phyloP scores from a whole-genome alignment of 257 asterid species.

The Vinca minor region DNA sequence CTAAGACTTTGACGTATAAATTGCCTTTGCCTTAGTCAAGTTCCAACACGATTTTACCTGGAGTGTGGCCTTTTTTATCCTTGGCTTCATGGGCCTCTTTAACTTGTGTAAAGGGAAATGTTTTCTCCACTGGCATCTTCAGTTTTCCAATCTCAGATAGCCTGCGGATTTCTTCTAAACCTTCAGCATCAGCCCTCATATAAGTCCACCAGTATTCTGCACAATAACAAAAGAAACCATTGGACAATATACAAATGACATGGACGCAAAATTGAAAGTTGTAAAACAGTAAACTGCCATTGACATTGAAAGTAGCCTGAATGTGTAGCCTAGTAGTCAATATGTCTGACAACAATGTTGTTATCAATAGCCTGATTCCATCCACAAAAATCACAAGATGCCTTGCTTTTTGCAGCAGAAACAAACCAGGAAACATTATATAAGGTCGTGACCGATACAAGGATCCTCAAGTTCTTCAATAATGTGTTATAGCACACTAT shows the following conservation, averaged over 20 bases:
- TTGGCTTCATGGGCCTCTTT: conserved; percentile 80
- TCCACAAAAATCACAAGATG: background rate
- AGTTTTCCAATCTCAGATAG: conserved; percentile 62
- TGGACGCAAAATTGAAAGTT: background rate
- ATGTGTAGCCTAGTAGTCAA: background rate
- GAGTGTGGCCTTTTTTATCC: conserved; percentile 48
- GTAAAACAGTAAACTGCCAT: background rate
- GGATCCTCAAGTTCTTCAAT: background rate
- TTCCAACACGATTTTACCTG: conserved; percentile 83
- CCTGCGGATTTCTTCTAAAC: conserved; percentile 66
- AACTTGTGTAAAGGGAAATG: conserved; percentile 54
- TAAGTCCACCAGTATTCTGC: conserved; percentile 89
- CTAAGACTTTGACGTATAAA: background rate
- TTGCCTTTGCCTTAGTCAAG: conserved; percentile 31
- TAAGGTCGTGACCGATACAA: background rate
- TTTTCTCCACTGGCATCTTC: conserved; percentile 73
- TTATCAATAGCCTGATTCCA: background rate
- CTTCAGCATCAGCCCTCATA: conserved; percentile 94
- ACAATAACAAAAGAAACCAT: conserved; percentile 9
- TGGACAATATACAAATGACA: background rate
- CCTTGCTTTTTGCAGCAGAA: background rate
- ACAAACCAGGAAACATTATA: background rate
- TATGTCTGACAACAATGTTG: background rate
- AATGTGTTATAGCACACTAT: background rate
- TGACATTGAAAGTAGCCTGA: background rate